Percentiles rank a stretch among this genome's conserved stretches.
Evolutionary conservation across 805 yeast genomes (phyloP).

Genomic region (Suhomyces sp.): DNA sequence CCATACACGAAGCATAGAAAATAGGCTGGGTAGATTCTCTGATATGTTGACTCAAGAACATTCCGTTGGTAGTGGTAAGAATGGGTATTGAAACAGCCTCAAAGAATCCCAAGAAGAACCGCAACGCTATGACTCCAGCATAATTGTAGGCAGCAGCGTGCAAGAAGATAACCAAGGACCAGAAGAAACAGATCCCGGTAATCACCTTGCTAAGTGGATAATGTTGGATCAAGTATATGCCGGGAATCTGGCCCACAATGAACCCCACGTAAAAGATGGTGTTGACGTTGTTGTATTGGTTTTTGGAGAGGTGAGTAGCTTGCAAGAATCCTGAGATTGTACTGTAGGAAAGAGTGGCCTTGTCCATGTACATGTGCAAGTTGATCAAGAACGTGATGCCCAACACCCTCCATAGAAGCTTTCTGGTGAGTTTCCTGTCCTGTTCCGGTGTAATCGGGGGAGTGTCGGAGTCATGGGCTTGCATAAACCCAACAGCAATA

Average conservation of each 20-base stretch:
- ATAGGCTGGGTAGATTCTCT: slow-evolving; percentile 54
- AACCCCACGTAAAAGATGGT: slow-evolving; percentile 56
- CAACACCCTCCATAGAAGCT: slow-evolving; percentile 35
- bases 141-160: slow-evolving; percentile 46
- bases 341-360: slow-evolving; percentile 50
- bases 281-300: slow-evolving; percentile 46
- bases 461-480: slow-evolving; percentile 27
- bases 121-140: slow-evolving; percentile 45
- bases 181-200: slow-evolving; percentile 33
- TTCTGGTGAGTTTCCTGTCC: slow-evolving; percentile 38
- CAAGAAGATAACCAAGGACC: slow-evolving; percentile 49
- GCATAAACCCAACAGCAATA: slow-evolving; percentile 36
- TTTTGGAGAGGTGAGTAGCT: slow-evolving; percentile 44
- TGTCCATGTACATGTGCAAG: slow-evolving; percentile 49
- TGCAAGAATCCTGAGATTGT: slow-evolving; percentile 48
- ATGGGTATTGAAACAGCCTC: slow-evolving; percentile 26
- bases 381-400: slow-evolving; percentile 34
- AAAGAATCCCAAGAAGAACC: slow-evolving; percentile 51
- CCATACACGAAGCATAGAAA: slow-evolving; percentile 52
- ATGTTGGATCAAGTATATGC: slow-evolving; percentile 44
- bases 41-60: slow-evolving; percentile 46
- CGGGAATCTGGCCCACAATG: slow-evolving; percentile 46
- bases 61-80: slow-evolving; percentile 48
- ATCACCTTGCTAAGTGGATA: slow-evolving; percentile 42
- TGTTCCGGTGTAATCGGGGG: slow-evolving; percentile 44